A percentile compares a stretch with the other conserved stretches of the same genome.
Evolutionary conservation across 2,329 filamentous ascomycete species (phyloP).

Genomic region (Aspergillus costaricaensis): DNA sequence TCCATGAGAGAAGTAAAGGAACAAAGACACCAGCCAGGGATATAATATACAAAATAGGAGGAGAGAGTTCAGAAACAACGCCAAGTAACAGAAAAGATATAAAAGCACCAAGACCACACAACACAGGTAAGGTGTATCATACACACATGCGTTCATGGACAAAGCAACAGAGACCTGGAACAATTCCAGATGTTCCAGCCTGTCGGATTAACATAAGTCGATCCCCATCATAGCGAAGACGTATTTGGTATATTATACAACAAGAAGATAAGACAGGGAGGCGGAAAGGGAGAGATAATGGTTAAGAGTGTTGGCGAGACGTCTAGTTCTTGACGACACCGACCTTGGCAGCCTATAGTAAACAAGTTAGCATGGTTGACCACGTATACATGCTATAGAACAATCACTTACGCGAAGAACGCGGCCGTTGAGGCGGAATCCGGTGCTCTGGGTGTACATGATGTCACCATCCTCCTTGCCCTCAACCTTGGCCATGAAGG

Average conservation of each 20-base stretch:
- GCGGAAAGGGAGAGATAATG: constrained; percentile 7
- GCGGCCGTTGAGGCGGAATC: constrained; percentile 89
- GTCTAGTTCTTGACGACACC: constrained; percentile 79
- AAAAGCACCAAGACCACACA: constrained; percentile 28
- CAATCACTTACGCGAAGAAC: constrained; percentile 64
- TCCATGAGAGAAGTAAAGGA: constrained; percentile 15
- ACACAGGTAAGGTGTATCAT: constrained; percentile 37
- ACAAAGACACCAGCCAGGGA: constrained; percentile 19
- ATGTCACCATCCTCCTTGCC: constrained; percentile 89
- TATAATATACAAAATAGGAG: constrained; percentile 39
- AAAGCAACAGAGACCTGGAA: constrained; percentile 24
- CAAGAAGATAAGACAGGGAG: constrained; percentile 20
- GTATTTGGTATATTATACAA: constrained; percentile 41
- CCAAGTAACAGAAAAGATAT: constrained; percentile 19
- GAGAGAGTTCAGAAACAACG: constrained; percentile 35
- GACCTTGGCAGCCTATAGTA: constrained; percentile 75
- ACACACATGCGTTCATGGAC: constrained; percentile 36
- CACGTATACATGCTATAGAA: not conserved
- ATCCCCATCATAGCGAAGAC: constrained; percentile 30
- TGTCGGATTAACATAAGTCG: constrained; percentile 18
- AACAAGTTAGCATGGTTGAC: not conserved
- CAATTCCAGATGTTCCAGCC: not conserved
- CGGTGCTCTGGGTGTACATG: constrained; percentile 92
- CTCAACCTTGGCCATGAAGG: constrained; percentile 85
- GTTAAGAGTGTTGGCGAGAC: constrained; percentile 11